These are phyloP conservation scores for Exophiala sp. DNA, from an alignment of 2,329 filamentous ascomycete species.

Conservation along the genomic window DNA sequence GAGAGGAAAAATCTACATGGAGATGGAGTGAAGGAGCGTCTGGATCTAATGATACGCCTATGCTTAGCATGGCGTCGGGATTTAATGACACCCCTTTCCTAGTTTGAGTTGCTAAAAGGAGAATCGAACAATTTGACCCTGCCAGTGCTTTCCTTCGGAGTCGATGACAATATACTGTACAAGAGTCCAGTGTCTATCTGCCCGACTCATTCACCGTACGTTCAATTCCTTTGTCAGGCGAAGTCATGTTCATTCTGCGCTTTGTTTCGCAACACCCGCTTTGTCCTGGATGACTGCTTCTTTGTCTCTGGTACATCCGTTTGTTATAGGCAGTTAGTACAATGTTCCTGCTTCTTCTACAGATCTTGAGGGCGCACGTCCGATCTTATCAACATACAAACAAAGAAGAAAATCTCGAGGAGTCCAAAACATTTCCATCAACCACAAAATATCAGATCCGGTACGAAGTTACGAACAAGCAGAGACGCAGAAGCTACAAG, in stretches of 20 bases:
- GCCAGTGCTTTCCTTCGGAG: background rate
- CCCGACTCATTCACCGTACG: background rate
- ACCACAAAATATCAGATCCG: background rate
- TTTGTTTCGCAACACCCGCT: no score
- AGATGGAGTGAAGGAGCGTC: background rate
- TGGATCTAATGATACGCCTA: background rate
- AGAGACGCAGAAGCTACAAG: background rate
- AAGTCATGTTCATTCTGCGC: no score
- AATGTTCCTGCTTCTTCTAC: no score
- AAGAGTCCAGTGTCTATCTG: background rate
- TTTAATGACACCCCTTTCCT: conserved; percentile 18
- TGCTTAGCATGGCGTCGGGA: background rate
- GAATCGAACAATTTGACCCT: background rate
- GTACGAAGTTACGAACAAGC: background rate
- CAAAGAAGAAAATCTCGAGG: no score
- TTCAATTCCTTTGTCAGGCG: background rate
- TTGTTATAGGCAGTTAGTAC: no score
- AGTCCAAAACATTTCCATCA: no score
- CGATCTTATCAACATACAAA: no score
- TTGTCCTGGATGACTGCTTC: no score
- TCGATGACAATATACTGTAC: background rate
- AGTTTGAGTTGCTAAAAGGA: background rate
- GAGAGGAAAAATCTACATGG: background rate
- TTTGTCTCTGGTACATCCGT: no score
- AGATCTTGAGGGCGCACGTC: no score